Conservation (phyloP, 23 red algal species). For the Gracilaria gracilis region DNA sequence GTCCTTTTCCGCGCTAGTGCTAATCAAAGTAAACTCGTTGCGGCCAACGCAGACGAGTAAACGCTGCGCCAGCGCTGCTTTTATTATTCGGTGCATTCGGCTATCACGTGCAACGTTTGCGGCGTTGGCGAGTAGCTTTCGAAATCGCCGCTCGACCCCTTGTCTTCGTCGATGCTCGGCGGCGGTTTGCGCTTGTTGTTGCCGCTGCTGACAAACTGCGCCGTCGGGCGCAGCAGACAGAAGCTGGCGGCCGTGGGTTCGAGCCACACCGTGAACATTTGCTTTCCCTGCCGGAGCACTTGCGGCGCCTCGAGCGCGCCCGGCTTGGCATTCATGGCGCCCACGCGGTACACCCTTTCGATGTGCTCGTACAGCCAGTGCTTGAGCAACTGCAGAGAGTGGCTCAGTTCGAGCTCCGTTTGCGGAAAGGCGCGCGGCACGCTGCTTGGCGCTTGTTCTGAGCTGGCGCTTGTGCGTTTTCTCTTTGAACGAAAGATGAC, state of each 20-base stretch:
- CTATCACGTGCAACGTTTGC: constrained; percentile 56
- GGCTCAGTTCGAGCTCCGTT: constrained; percentile 26
- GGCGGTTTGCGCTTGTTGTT: not conserved
- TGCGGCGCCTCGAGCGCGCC: constrained; percentile 50
- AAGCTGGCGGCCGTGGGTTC: constrained; percentile 50
- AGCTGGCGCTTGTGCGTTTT: not conserved
- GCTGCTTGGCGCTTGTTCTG: not conserved
- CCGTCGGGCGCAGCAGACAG: not conserved
- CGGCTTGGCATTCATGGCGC: constrained; percentile 44
- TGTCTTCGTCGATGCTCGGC: not conserved
- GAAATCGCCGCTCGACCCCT: not conserved
- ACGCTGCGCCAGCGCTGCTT: too few relatives aligned
- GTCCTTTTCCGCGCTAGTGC: constrained; percentile 47
- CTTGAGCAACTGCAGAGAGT: not conserved
- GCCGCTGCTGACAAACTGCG: not conserved
- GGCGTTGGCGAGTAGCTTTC: constrained; percentile 36
- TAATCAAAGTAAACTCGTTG: not conserved
- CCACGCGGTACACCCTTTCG: constrained; percentile 47
- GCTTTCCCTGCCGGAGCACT: constrained; percentile 5
- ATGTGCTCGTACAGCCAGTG: constrained; percentile 39
- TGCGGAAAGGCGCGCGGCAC: constrained; percentile 39
- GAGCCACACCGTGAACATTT: constrained; percentile 51
- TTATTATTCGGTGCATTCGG: constrained; percentile 36
- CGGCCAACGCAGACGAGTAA: not conserved
- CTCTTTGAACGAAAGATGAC: constrained; percentile 46